Percentiles rank a stretch among this genome's conserved stretches.
Conservation (phyloP, 768 basidiomycete genomes). For the Cyclocybe cylindracea region DNA sequence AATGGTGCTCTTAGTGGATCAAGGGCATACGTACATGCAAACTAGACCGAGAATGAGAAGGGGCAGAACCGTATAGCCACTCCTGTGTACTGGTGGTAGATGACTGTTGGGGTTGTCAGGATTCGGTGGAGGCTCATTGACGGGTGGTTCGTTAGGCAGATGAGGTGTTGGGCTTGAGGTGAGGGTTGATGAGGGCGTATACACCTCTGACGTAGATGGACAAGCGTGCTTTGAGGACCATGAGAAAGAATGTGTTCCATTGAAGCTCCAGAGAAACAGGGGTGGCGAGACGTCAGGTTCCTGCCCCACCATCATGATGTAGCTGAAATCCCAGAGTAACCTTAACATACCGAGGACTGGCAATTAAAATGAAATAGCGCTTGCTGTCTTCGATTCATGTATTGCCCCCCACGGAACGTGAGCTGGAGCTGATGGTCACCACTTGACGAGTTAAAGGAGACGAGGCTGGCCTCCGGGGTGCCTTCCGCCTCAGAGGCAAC, state of each 20-base stretch:
- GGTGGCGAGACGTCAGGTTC: slow-evolving; percentile 9
- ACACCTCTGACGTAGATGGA: slow-evolving; percentile 2
- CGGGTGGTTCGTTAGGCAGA: too few relatives aligned
- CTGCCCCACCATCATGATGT: not conserved
- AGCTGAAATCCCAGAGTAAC: not conserved
- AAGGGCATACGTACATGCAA: too few relatives aligned
- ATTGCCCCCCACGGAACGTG: slow-evolving; percentile 30
- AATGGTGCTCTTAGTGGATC: too few relatives aligned
- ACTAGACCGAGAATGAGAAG: too few relatives aligned
- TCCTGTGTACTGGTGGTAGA: too few relatives aligned
- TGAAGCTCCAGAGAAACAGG: slow-evolving; percentile 21
- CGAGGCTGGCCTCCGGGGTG: slow-evolving; percentile 8
- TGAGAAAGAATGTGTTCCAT: slow-evolving; percentile 26
- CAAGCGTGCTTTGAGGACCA: slow-evolving; percentile 27
- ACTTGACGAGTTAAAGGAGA: slow-evolving; percentile 5
- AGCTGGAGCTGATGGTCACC: slow-evolving; percentile 24
- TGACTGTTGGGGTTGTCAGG: not conserved
- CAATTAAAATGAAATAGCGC: slow-evolving; percentile 32
- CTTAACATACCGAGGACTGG: slow-evolving; percentile 13
- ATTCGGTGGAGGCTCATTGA: not conserved
- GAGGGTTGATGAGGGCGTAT: not conserved
- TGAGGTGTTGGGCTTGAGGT: not conserved
- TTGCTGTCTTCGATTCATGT: slow-evolving; percentile 27
- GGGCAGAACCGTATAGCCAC: too few relatives aligned
- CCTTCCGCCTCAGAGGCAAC: slow-evolving; percentile 25